phyloP scores from a whole-genome alignment of 164 flowering plant species.

The Platanus orientalis region DNA sequence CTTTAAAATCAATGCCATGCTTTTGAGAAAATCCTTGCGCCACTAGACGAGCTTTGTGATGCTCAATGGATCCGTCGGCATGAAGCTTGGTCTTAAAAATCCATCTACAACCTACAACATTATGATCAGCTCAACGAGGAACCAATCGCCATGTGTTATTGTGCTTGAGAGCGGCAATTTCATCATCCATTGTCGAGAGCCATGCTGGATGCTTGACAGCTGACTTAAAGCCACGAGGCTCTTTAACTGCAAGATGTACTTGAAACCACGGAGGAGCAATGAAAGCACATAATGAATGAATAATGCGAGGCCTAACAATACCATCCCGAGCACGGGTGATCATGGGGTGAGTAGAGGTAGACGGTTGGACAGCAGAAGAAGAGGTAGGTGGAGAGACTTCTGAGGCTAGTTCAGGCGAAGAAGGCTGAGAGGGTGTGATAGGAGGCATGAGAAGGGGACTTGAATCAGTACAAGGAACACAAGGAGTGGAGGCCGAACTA shows the following conservation, averaged over 20 bases:
- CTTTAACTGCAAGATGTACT: slow-evolving; percentile 3
- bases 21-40: slow-evolving; percentile 1
- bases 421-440: slow-evolving; percentile 1
- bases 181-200: slow-evolving; percentile 3
- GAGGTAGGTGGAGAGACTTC: slow-evolving; percentile 3
- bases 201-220: too few relatives aligned
- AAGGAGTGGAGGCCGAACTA: too few relatives aligned
- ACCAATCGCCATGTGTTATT: slow-evolving; percentile 3
- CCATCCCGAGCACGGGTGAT: not conserved
- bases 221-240: too few relatives aligned
- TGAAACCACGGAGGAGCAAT: slow-evolving; percentile 5
- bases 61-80: too few relatives aligned
- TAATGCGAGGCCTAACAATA: not conserved
- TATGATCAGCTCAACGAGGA: slow-evolving; percentile 1
- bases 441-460: not conserved
- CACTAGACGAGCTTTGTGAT: too few relatives aligned
- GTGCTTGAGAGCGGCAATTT: slow-evolving; percentile 2
- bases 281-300: not conserved
- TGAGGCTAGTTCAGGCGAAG: too few relatives aligned
- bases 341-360: not conserved
- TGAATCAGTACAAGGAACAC: not conserved
- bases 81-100: too few relatives aligned
- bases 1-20: too few relatives aligned
- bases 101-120: slow-evolving; percentile 4
- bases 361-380: not conserved